phyloP scores from a whole-genome alignment of 148 eudicot species.

The Tetragonia tetragonoides region DNA sequence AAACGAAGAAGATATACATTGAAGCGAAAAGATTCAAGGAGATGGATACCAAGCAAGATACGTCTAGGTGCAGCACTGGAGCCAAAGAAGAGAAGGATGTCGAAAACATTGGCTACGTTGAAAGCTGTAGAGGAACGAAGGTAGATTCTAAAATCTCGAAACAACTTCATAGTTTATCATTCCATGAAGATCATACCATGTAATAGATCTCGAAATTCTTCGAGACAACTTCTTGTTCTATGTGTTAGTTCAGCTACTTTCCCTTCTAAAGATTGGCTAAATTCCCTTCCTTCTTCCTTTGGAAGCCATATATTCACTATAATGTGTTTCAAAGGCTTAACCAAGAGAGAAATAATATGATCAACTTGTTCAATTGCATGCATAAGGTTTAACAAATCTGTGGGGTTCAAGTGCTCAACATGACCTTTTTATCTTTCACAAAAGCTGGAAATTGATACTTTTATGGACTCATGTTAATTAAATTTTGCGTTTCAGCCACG shows the following conservation, averaged over 20 bases:
- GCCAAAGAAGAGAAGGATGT: constrained; percentile 29
- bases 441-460: too few relatives aligned
- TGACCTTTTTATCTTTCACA: neutral
- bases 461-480: neutral
- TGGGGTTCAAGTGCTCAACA: neutral
- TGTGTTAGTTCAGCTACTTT: neutral
- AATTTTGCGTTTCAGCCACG: constrained; percentile 13
- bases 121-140: constrained; percentile 12
- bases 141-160: neutral
- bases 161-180: neutral
- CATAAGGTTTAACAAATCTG: constrained; percentile 1
- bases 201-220: neutral
- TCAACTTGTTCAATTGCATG: too few relatives aligned
- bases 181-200: neutral
- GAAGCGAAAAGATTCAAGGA: neutral
- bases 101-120: constrained; percentile 20
- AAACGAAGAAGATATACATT: neutral
- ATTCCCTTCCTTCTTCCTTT: neutral
- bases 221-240: neutral
- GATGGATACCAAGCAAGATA: constrained; percentile 34
- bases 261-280: neutral
- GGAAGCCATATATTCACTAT: neutral
- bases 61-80: constrained; percentile 25
- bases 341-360: constrained; percentile 1
- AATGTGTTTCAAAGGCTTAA: neutral